Percentiles rank a stretch among this genome's conserved stretches.
These are phyloP conservation scores for Aureobasidium sp. DNA, from an alignment of 2,329 filamentous ascomycete genomes.

Conservation along the genomic window DNA sequence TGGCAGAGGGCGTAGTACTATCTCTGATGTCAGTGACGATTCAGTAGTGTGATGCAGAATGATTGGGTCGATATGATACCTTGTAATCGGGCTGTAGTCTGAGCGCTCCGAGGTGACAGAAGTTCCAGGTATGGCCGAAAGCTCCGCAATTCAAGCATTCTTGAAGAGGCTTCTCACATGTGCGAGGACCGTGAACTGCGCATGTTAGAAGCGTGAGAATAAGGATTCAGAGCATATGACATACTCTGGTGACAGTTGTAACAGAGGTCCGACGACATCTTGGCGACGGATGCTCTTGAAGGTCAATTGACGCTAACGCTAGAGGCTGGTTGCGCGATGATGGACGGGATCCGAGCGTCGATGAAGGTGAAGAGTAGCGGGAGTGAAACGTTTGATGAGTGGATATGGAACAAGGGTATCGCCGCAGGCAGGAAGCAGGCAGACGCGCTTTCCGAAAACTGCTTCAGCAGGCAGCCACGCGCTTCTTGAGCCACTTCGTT, in stretches of 20 bases:
- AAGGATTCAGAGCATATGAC: not conserved
- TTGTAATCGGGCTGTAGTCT: not conserved
- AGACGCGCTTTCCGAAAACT: not conserved
- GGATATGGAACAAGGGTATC: not conserved
- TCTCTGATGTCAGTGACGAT: not conserved
- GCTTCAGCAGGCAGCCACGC: not conserved
- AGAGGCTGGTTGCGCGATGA: not conserved
- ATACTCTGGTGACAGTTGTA: constrained; percentile 16
- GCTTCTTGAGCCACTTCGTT: not conserved
- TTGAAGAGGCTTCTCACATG: not conserved
- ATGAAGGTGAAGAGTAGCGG: not conserved
- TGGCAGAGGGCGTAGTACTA: constrained; percentile 16
- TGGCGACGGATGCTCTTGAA: not conserved
- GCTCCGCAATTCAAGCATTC: constrained; percentile 9
- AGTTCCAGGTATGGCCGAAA: constrained; percentile 16
- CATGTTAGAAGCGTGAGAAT: not conserved
- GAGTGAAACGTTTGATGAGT: not conserved
- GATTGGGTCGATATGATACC: not conserved
- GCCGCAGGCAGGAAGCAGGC: not conserved
- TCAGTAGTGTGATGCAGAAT: not conserved
- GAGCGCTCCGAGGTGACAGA: constrained; percentile 13
- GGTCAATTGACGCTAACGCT: not conserved
- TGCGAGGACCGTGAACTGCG: not conserved
- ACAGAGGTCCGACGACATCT: constrained; percentile 17
- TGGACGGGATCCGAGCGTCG: not conserved